Base-by-base conservation (phyloP, 768 basidiomycete genomes). In the Pseudohyphozyma bogoriensis region DNA sequence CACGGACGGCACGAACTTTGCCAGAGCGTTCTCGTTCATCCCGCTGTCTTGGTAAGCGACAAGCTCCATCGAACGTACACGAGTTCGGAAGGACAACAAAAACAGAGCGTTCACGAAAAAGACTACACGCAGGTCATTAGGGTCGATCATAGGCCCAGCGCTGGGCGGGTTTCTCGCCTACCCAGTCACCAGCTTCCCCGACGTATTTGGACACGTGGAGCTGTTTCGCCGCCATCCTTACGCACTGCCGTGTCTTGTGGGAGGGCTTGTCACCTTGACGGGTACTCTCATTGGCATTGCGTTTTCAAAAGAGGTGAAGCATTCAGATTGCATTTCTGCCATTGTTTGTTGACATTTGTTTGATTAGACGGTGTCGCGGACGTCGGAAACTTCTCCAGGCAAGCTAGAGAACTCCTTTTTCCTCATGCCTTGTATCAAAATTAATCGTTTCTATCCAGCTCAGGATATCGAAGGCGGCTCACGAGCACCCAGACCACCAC, bases 291-390 rank as follows among this genome's bases (percentile, higher is more conserved):
- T 67, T 26, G 65, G 60, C 4, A 52, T 62, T 32, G 51, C 68
- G 39, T 67, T 58, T 59, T 63, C 69, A 20, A 63, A 71, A 16
- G 70, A 71, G 49, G 60, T 68, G n/a, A n/a, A n/a, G n/a, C n/a
- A n/a, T n/a, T n/a, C n/a, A n/a, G n/a, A n/a, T n/a, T n/a, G n/a
- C n/a, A n/a, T n/a, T n/a, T n/a, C n/a, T n/a, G n/a, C n/a, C n/a
- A n/a, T 1, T 49, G 65, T 56, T 31, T n/a, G n/a, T n/a, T n/a
- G n/a, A n/a, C n/a, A n/a, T n/a, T n/a, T n/a, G n/a, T n/a, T n/a
- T n/a, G n/a, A n/a, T n/a, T n/a, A n/a, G n/a, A n/a, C n/a, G n/a
- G n/a, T n/a, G n/a, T 1, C 16, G 22, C 24, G 22, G 36, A 22
- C 35, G n/a, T n/a, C n/a, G n/a, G n/a, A n/a, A 20, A 42, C 13